A percentile compares a stretch with the other conserved stretches of the same genome.
These are phyloP conservation scores for Sarocladiaceae sp. DNA, from an alignment of 2,329 filamentous ascomycete genomes.

Conservation along the genomic window DNA sequence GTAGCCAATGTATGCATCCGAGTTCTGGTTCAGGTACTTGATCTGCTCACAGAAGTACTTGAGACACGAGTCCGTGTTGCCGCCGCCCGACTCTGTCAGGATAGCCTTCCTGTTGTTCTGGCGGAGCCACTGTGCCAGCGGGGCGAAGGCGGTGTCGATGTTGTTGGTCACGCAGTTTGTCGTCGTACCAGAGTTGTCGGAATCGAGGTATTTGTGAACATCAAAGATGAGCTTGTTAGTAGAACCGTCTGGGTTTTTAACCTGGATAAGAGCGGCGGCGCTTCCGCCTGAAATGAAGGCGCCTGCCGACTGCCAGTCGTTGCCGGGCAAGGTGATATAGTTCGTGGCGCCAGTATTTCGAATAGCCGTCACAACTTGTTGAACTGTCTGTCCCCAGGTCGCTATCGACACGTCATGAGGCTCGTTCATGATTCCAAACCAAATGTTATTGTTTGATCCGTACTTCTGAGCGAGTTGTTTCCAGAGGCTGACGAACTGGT, in stretches of 20 bases:
- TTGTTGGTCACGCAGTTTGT: constrained; percentile 48
- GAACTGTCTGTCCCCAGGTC: constrained; percentile 54
- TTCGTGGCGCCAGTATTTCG: constrained; percentile 57
- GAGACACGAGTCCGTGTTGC: constrained; percentile 34
- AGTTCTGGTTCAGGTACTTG: constrained; percentile 36
- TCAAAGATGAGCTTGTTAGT: constrained; percentile 51
- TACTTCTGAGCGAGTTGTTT: constrained; percentile 52
- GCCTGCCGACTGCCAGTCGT: constrained; percentile 47
- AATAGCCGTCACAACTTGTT: constrained; percentile 59
- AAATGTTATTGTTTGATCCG: constrained; percentile 41
- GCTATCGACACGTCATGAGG: constrained; percentile 54
- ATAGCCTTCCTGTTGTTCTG: constrained; percentile 41
- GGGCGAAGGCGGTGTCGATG: constrained; percentile 37
- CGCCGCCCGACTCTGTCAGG: constrained; percentile 47
- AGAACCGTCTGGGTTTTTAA: constrained; percentile 54
- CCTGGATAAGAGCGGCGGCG: constrained; percentile 41
- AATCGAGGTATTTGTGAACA: constrained; percentile 56
- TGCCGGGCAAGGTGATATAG: constrained; percentile 60
- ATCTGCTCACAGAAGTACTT: constrained; percentile 40
- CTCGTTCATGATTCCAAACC: constrained; percentile 66
- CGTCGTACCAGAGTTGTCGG: constrained; percentile 48
- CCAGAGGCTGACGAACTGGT: constrained; percentile 54
- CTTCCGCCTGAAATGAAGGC: constrained; percentile 42
- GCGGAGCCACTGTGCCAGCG: constrained; percentile 40
- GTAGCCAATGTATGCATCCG: constrained; percentile 40